Base-by-base conservation (phyloP, 768 basidiomycete genomes). In the Phlegmacium glaucopus region DNA sequence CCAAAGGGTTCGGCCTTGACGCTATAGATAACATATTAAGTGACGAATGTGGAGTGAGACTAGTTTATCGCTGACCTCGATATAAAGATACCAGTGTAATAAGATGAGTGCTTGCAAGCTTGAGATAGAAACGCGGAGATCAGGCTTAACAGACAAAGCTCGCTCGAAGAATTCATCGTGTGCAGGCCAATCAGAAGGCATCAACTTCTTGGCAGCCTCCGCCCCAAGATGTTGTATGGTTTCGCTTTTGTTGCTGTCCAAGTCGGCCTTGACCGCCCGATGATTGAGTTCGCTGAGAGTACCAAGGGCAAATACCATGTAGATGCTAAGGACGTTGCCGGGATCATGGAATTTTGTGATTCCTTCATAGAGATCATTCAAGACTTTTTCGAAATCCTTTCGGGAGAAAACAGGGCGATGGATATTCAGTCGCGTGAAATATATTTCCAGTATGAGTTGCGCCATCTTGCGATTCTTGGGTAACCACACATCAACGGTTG, bases 1-100 rank as follows among this genome's bases (percentile, higher is more conserved):
- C 90, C 90, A 93, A 3, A 93, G 71, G 1, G 87, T 86, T 53
- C 89, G 81, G n/a, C 90, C 90, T 77, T 90, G 89, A 54, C 90
- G 82, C 90, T 93, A 57, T 16, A 41, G 28, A 53, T 39, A 47
- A 36, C 36, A 38, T 36, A 48, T 44, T 58, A 55, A 29, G 48
- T 41, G 7, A 4, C 39, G 16, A 45, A 34, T 13, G 6, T 18
- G 13, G 50, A 9, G 2, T 17, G 3, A 37, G 51, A 4, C 15
- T 11, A 9, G 29, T 11, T 45, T 9, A 11, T 25, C 4, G 59
- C 77, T 45, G 53, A 88, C 90, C 76, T 92, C 90, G 16, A 84
- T 90, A 58, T 92, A 93, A 16, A 93, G 75, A 65, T 92, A 91
- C 90, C 89, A 92, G 46, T 93, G 91, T 39, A 92, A 64, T 6